Evolutionary conservation across 306 rosid genomes (phyloP), one percentile per base, ranked within the genome.

Genomic region (Pyrus bretschneideri): DNA sequence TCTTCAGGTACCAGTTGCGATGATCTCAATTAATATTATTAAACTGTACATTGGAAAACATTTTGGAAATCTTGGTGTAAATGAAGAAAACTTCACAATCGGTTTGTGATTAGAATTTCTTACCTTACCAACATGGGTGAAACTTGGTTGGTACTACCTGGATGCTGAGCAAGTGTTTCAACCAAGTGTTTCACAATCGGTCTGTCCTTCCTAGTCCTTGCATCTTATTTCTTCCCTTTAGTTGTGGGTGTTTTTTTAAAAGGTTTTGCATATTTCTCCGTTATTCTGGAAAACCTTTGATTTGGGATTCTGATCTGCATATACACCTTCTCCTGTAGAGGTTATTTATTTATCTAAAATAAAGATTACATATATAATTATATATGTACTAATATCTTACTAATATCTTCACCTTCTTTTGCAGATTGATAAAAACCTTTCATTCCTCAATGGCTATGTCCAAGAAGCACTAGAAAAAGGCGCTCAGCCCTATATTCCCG

Each of bases 401-500:
- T 84, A 58, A 81, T 58, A n/a, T 38, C 21, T 33, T 19, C 11
- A 17, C 71, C 60, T 75, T 74, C 61, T 62, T 76, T 55, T 75
- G 85, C 89, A 93, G 98, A 80, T 89, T 70, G 94, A 90, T 69
- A 87, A 81, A 77, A 79, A 82, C 76, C 93, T 93, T 74, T 79
- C 91, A 8, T 90, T 93, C 80, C 98, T 93, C 62, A 69, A 89
- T 76, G 80, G 49, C 59, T 93, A 81, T 77, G 96, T 93, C 65
- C 84, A 81, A 22, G 89, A 82, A 67, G 72, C 98, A 60, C 63
- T 90, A 42, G 91, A 89, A 82, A 87, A 82, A 62, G 98, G 96
- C 65, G 94, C 98, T 67, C 96, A 85, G 81, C 90, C 91, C 19
- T 93, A 93, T 80, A 85, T 93, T 81, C 83, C 88, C 14, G 93